A percentile compares a stretch with the other conserved stretches of the same genome.
phyloP scores from a whole-genome alignment of 1,139 yeast species.

The Candida sp. region DNA sequence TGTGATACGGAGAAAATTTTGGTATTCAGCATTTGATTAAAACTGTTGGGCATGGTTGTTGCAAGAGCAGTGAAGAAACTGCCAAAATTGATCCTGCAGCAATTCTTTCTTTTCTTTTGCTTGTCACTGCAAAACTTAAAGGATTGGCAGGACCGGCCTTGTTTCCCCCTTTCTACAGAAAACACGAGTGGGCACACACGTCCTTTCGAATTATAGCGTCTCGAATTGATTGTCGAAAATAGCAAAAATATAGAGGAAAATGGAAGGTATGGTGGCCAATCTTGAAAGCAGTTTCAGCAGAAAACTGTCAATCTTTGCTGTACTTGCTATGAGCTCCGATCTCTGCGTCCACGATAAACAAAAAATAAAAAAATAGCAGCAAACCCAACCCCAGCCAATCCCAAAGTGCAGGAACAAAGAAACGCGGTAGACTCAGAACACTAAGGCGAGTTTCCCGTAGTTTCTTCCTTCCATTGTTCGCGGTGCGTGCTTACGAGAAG shows the following conservation, averaged over 20 bases:
- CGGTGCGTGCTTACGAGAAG: too few relatives aligned
- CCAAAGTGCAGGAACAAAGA: neutral
- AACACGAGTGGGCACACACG: neutral
- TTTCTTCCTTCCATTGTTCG: too few relatives aligned
- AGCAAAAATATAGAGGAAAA: neutral
- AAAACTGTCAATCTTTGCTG: slow-evolving; percentile 1
- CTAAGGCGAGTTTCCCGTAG: neutral
- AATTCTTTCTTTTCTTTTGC: neutral
- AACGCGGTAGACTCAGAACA: neutral
- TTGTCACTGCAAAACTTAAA: neutral
- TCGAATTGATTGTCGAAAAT: neutral
- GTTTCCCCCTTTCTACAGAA: neutral
- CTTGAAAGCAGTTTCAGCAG: neutral
- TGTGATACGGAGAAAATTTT: neutral
- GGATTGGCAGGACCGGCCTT: neutral
- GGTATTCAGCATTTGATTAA: too few relatives aligned
- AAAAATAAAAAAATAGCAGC: neutral
- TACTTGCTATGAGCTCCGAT: neutral
- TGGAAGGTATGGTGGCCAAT: neutral
- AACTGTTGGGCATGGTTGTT: too few relatives aligned
- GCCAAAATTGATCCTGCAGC: neutral
- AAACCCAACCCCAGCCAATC: neutral
- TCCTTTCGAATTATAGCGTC: neutral
- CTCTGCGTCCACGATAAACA: neutral
- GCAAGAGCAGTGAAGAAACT: neutral